Conservation (phyloP, 345 rosid genomes). For the Erodium maritimum region DNA sequence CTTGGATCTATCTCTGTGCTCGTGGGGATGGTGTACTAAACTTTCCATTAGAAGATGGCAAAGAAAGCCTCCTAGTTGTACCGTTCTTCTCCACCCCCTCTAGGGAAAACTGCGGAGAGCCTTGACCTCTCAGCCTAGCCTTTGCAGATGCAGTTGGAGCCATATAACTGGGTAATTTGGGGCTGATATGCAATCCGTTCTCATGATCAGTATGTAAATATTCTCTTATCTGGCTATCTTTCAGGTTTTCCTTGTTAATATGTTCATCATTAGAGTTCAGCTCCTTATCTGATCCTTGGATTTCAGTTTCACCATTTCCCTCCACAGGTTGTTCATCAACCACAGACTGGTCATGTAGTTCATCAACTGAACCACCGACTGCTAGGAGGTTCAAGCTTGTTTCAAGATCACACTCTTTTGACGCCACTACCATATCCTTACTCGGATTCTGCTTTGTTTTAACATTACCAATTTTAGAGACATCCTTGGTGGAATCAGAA, state of each 20-base stretch:
- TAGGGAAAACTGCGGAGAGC: slow-evolving; percentile 38
- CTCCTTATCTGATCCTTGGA: slow-evolving; percentile 18
- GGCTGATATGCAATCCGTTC: slow-evolving; percentile 30
- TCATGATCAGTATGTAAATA: slow-evolving; percentile 51
- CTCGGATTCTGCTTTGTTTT: slow-evolving; percentile 28
- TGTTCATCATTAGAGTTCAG: slow-evolving; percentile 19
- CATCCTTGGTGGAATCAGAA: slow-evolving; percentile 33
- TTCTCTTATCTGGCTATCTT: slow-evolving; percentile 45
- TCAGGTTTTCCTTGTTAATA: slow-evolving; percentile 25
- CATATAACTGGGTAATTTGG: slow-evolving; percentile 74
- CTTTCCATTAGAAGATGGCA: slow-evolving; percentile 54
- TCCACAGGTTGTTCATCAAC: slow-evolving; percentile 14
- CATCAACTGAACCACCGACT: slow-evolving; percentile 13
- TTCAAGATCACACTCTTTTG: slow-evolving; percentile 4
- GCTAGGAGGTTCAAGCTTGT: neutral
- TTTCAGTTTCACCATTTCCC: slow-evolving; percentile 25
- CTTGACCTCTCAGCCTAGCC: slow-evolving; percentile 69
- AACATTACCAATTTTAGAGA: slow-evolving; percentile 25
- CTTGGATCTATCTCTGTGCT: slow-evolving; percentile 38
- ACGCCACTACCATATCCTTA: slow-evolving; percentile 14
- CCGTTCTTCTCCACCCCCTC: slow-evolving; percentile 43
- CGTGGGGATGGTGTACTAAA: slow-evolving; percentile 48
- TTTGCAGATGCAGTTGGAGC: slow-evolving; percentile 78
- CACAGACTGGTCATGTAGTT: neutral
- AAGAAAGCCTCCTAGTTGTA: slow-evolving; percentile 55